phyloP scores from a whole-genome alignment of 2,329 filamentous ascomycete genomes.

The Didymosphaeria variabile region DNA sequence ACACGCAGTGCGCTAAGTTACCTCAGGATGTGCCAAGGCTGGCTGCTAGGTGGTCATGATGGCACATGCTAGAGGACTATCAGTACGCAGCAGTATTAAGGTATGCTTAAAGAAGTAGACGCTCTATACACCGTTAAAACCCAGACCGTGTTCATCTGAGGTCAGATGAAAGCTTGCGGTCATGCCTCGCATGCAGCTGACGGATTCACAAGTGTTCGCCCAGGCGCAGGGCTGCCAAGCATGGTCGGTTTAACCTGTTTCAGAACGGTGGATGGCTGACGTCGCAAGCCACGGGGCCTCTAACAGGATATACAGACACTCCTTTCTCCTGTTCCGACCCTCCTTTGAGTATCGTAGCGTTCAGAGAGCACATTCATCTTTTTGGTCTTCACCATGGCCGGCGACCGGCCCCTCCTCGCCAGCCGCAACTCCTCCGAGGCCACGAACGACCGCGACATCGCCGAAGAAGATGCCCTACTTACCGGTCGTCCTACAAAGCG shows the following conservation, averaged over 20 bases:
- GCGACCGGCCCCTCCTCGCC: conserved; percentile 63
- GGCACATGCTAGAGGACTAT: too few species aligned
- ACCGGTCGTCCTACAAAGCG: conserved; percentile 60
- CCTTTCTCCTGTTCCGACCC: not conserved
- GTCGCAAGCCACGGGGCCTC: conserved; percentile 6
- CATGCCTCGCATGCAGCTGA: conserved; percentile 6
- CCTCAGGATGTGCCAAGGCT: too few species aligned
- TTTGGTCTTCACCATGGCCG: conserved; percentile 45
- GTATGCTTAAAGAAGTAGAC: too few species aligned
- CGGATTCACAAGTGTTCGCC: too few species aligned
- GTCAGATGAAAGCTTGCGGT: conserved; percentile 3
- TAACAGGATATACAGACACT: not conserved
- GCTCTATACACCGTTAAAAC: too few species aligned
- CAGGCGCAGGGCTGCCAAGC: not conserved
- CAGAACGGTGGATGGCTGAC: conserved; percentile 4
- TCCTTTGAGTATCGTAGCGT: not conserved
- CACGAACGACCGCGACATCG: conserved; percentile 64
- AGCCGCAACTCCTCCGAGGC: conserved; percentile 65
- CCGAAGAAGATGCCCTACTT: conserved; percentile 70
- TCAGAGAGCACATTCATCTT: not conserved
- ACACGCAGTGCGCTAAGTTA: too few species aligned
- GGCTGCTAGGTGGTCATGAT: too few species aligned
- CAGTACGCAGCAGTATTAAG: too few species aligned
- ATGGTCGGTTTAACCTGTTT: not conserved
- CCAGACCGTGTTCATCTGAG: not conserved